Base-by-base conservation (phyloP, 495 filamentous ascomycete species). In the Penicillium pancosmium region DNA sequence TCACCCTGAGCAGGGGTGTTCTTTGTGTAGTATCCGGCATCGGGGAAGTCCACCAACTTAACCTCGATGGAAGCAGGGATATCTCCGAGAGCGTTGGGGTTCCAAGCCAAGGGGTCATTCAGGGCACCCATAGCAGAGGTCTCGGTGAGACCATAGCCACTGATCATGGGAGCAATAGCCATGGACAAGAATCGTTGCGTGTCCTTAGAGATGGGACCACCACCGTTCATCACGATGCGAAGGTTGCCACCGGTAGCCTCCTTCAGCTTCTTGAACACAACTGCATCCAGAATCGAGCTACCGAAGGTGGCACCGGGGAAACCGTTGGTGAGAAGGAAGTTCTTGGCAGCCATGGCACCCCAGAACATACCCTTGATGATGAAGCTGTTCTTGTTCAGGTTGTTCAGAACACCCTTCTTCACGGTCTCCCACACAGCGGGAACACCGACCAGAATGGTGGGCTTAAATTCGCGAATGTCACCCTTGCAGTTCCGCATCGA, bases 381-480 rank as follows among this genome's bases (percentile, higher is more conserved):
- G 25, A 85, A 77, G 69, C 85, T 88, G 51, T 86, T 85, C 62
- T 88, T 85, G 74, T 89, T 86, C 57, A 98, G 85, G 76, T 96
- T 94, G 68, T 83, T 80, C 61, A 96, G 80, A 61, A 98, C 93
- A 64, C 94, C 94, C 75, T 98, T 98, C 87, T 97, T 98, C 63
- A 98, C 91, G 0, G 91, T 88, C 76, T 98, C 94, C 90, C 93
- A 98, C 11, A 98, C 94, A 34, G 93, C 92, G 8, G 94, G 94
- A 18, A 98, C 94, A 69, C 94, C 94, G 49, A 97, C 91, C 46
- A 98, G 81, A 61, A 98, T 85, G 18, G 90, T 93, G 21, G 94
- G 94, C 68, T 86, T 87, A 76, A 97, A 92, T 69, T 98, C 94
- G 59, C 88, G 86, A 66, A 98, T 98, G 71, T 98, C 94, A 59